Evolutionary conservation across 345 rosid species (phyloP).

Genomic region (Draba incana): DNA sequence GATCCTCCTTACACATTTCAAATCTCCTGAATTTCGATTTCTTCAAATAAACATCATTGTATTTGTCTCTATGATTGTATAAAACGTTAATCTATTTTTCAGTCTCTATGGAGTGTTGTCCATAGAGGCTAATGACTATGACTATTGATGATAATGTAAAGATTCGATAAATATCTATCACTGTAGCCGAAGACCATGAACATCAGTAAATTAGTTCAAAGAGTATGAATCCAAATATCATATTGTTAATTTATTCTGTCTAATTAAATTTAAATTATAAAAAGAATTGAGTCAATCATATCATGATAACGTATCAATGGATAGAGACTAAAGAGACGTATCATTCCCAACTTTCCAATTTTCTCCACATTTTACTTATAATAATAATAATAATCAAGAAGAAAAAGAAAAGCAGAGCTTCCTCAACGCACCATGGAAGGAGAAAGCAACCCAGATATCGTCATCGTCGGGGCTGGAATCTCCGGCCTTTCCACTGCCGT

Average conservation of each 20-base stretch:
- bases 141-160: no score
- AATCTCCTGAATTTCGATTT: constrained; percentile 10
- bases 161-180: background rate
- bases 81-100: no score
- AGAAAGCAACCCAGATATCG: constrained; percentile 42
- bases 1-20: constrained; percentile 35
- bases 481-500: constrained; percentile 68
- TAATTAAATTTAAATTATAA: no score
- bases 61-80: background rate
- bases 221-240: no score
- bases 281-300: no score
- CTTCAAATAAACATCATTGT: background rate
- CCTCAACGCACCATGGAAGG: constrained; percentile 32
- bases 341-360: constrained; percentile 23
- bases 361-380: background rate
- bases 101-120: no score
- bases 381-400: background rate
- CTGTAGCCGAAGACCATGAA: no score
- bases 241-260: no score
- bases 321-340: no score
- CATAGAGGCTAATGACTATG: no score
- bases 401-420: constrained; percentile 22
- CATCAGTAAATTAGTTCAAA: no score
- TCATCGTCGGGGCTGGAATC: constrained; percentile 70
- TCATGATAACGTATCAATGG: no score